These are phyloP conservation scores for Umbelopsis sp. DNA, from an alignment of 192 early-diverging fungal genomes.

Conservation along the genomic window DNA sequence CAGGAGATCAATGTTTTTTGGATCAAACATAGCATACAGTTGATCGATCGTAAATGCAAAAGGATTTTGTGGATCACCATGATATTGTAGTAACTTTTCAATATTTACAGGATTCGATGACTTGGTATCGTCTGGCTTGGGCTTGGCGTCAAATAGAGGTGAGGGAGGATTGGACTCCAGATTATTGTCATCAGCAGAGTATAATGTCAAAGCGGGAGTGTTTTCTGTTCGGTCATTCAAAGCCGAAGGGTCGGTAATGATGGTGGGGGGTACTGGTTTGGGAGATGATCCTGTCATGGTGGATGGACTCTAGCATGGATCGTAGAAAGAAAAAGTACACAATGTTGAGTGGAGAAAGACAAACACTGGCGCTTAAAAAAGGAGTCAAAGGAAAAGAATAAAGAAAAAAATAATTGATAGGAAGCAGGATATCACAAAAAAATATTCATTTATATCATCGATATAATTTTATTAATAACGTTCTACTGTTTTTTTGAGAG, in stretches of 20 bases:
- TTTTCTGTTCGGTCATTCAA: constrained; percentile 14
- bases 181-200: not conserved
- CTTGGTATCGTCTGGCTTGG: not conserved
- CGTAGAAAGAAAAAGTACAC: not conserved
- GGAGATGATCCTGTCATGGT: constrained; percentile 1
- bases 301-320: not conserved
- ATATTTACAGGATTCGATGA: not conserved
- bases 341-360: not conserved
- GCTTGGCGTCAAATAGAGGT: not conserved
- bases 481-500: too few species aligned
- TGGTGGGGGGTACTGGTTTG: constrained; percentile 15
- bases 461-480: too few species aligned
- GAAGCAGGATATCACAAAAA: not conserved
- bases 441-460: too few species aligned
- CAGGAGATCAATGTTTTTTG: constrained; percentile 53
- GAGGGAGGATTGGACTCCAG: not conserved
- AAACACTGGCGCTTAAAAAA: not conserved
- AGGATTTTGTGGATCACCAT: constrained; percentile 43
- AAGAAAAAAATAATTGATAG: not conserved
- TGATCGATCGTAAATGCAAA: constrained; percentile 57
- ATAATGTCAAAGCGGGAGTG: not conserved
- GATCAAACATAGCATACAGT: constrained; percentile 55
- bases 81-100: constrained; percentile 15
- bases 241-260: constrained; percentile 27
- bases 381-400: not conserved